A percentile compares a stretch with the other conserved stretches of the same genome.
Conservation (phyloP, 2,329 filamentous ascomycete species). For the Emmonsiellopsis sp. region DNA sequence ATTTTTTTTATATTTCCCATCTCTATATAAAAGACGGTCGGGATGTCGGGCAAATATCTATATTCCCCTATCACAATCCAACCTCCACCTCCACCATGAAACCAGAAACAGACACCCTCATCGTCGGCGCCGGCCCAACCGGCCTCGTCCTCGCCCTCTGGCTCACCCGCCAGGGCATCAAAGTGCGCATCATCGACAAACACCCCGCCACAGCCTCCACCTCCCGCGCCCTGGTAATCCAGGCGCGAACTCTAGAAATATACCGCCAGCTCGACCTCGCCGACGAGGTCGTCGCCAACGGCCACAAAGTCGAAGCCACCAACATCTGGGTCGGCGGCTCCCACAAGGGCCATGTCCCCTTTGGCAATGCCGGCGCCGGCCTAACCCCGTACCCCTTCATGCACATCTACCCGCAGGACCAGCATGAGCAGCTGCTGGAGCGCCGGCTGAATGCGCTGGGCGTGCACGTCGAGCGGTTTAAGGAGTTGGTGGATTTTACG, state of each 20-base stretch:
- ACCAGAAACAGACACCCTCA: slow-evolving; percentile 23
- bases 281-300: slow-evolving; percentile 26
- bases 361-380: slow-evolving; percentile 16
- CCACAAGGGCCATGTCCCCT: slow-evolving; percentile 14
- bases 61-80: no score
- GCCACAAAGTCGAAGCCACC: slow-evolving; percentile 28
- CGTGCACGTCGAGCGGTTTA: slow-evolving; percentile 19
- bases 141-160: slow-evolving; percentile 36
- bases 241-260: slow-evolving; percentile 42
- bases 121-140: slow-evolving; percentile 38
- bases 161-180: slow-evolving; percentile 38
- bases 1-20: no score
- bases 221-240: slow-evolving; percentile 36
- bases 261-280: slow-evolving; percentile 37
- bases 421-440: slow-evolving; percentile 21
- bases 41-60: no score
- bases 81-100: no score
- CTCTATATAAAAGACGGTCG: no score
- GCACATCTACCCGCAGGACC: slow-evolving; percentile 19
- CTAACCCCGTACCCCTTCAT: slow-evolving; percentile 25
- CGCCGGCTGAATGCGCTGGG: slow-evolving; percentile 17
- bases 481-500: slow-evolving; percentile 17
- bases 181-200: slow-evolving; percentile 40
- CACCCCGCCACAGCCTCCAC: slow-evolving; percentile 24
- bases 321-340: slow-evolving; percentile 25